Evolutionary conservation across 352 stramenopile species (phyloP).

Genomic region (Phytophthora sp.): DNA sequence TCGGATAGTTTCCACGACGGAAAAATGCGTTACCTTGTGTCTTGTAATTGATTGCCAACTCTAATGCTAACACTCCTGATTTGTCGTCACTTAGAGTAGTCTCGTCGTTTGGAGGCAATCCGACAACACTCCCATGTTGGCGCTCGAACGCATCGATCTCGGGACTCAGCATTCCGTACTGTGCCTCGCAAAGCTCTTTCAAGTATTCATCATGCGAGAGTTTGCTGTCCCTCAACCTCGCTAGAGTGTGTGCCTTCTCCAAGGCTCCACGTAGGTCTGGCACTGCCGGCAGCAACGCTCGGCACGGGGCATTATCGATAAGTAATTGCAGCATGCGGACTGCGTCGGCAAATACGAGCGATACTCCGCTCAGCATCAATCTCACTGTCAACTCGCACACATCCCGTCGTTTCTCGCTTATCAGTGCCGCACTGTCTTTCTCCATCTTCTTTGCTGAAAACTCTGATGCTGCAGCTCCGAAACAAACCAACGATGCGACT

Average conservation of each 20-base stretch:
- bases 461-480: conserved; percentile 5
- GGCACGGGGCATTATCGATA: conserved; percentile 43
- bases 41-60: conserved; percentile 49
- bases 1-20: conserved; percentile 60
- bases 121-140: conserved; percentile 56
- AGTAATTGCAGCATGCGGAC: conserved; percentile 70
- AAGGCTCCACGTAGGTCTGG: conserved; percentile 67
- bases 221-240: conserved; percentile 41
- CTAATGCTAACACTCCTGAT: conserved; percentile 24
- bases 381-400: conserved; percentile 58
- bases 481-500: conserved; percentile 40
- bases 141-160: conserved; percentile 64
- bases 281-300: conserved; percentile 32
- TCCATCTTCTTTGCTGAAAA: not conserved
- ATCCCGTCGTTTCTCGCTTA: conserved; percentile 3
- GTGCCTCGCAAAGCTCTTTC: conserved; percentile 46
- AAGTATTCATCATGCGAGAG: conserved; percentile 53
- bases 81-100: not conserved
- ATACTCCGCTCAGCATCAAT: conserved; percentile 61
- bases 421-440: not conserved
- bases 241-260: conserved; percentile 52
- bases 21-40: conserved; percentile 66
- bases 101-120: conserved; percentile 44
- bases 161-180: conserved; percentile 44
- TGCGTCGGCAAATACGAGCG: conserved; percentile 59